Evolutionary conservation across 257 asterid species (phyloP).

Genomic region (Striga asiatica): DNA sequence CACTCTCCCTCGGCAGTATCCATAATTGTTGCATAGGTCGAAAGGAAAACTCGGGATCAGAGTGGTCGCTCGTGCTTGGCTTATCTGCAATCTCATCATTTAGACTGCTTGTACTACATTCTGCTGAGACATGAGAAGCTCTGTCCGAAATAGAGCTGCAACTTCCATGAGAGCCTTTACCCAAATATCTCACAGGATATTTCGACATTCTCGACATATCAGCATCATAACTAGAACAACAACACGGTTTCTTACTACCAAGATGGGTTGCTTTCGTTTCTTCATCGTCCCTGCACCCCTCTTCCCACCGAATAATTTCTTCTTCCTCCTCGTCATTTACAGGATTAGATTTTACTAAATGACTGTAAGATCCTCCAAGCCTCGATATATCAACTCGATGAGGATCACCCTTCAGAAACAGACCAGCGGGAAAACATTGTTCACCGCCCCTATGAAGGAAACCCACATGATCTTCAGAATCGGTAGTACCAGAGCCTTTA

Average conservation of each 20-base stretch:
- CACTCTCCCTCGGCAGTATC: conserved; percentile 45
- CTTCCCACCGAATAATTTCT: conserved; percentile 85
- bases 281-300: conserved; percentile 82
- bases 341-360: conserved; percentile 53
- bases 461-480: conserved; percentile 59
- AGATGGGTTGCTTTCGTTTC: conserved; percentile 64
- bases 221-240: conserved; percentile 63
- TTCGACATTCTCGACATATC: conserved; percentile 46
- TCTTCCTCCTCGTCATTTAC: conserved; percentile 42
- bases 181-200: conserved; percentile 35
- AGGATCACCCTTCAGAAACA: conserved; percentile 79
- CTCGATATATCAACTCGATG: conserved; percentile 77
- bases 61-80: conserved; percentile 85
- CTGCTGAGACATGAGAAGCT: conserved; percentile 71
- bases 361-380: conserved; percentile 83
- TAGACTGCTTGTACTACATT: conserved; percentile 64
- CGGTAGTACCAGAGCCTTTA: conserved; percentile 40
- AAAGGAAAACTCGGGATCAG: conserved; percentile 66
- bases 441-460: conserved; percentile 91
- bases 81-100: conserved; percentile 78
- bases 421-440: conserved; percentile 66
- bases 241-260: conserved; percentile 73
- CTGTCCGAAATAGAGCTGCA: conserved; percentile 70
- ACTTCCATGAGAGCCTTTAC: conserved; percentile 61
- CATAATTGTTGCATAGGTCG: conserved; percentile 64